Evolutionary conservation across 108 stramenopile species (phyloP).

Genomic region (Pseudonitzschia multistriata): DNA sequence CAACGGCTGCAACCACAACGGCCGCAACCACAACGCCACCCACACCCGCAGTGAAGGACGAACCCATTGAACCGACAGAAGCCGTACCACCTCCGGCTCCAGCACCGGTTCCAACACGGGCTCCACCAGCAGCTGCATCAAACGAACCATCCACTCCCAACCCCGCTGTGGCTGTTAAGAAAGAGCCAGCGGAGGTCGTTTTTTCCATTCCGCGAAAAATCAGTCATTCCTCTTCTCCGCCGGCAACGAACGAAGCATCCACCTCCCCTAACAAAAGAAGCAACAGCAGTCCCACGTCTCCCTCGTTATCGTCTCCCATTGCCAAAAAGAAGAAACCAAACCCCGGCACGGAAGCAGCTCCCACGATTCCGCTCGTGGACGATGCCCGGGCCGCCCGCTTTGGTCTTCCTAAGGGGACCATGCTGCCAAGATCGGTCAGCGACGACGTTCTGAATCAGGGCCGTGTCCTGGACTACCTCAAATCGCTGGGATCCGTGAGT

Average conservation of each 20-base stretch:
- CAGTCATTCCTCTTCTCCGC: not conserved
- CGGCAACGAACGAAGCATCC: not conserved
- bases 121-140: too few relatives aligned
- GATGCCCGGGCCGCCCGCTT: constrained; percentile 14
- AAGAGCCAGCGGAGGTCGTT: not conserved
- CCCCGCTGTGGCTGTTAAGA: not conserved
- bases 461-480: constrained; percentile 35
- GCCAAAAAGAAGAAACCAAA: constrained; percentile 9
- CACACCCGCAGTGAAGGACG: not conserved
- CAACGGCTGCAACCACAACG: constrained; percentile 4
- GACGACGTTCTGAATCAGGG: constrained; percentile 26
- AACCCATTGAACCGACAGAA: not conserved
- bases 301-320: constrained; percentile 7
- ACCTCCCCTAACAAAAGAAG: not conserved
- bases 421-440: constrained; percentile 36
- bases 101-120: too few relatives aligned
- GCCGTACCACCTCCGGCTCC: not conserved
- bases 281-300: constrained; percentile 1
- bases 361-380: not conserved
- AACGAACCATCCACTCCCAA: not conserved
- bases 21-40: not conserved
- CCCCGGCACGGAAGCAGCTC: not conserved
- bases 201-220: constrained; percentile 7
- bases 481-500: constrained; percentile 33
- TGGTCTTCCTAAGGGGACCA: constrained; percentile 38